Conservation (phyloP, 257 asterid species). For the Solanum pinnatisectum region DNA sequence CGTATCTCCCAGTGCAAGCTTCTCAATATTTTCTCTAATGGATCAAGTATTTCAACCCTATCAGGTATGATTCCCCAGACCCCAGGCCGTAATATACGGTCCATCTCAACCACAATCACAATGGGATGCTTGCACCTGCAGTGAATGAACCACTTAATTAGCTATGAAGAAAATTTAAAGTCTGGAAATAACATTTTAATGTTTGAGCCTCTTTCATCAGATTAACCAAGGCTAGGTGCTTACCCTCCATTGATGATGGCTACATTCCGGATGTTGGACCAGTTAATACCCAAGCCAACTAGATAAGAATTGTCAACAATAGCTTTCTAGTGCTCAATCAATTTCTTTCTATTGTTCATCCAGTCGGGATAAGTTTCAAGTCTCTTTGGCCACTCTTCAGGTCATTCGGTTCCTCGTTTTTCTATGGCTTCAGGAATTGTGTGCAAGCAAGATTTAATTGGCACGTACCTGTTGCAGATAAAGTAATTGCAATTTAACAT, state of each 20-base stretch:
- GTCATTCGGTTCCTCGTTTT: slow-evolving; percentile 95
- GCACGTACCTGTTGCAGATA: slow-evolving; percentile 41
- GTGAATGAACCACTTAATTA: too few relatives aligned
- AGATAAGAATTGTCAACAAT: slow-evolving; percentile 76
- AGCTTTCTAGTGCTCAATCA: slow-evolving; percentile 57
- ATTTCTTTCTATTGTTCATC: slow-evolving; percentile 56
- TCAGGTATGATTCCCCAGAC: too few relatives aligned
- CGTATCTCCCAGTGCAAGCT: slow-evolving; percentile 87
- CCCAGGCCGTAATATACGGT: too few relatives aligned
- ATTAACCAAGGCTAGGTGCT: background rate
- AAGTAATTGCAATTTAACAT: background rate
- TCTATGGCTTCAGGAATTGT: slow-evolving; percentile 71
- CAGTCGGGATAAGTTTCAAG: slow-evolving; percentile 80
- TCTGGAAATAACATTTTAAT: too few relatives aligned
- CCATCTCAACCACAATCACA: too few relatives aligned
- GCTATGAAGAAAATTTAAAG: too few relatives aligned
- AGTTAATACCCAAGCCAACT: slow-evolving; percentile 68
- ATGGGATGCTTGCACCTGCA: too few relatives aligned
- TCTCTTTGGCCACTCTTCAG: slow-evolving; percentile 89
- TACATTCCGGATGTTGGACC: slow-evolving; percentile 68
- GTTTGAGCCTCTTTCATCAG: too few relatives aligned
- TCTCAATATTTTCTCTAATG: slow-evolving; percentile 52
- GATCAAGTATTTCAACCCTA: too few relatives aligned
- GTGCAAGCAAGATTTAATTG: slow-evolving; percentile 59
- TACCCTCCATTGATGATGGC: slow-evolving; percentile 95